Evolutionary conservation across 306 rosid species (phyloP).

Genomic region (Vigna radiata): DNA sequence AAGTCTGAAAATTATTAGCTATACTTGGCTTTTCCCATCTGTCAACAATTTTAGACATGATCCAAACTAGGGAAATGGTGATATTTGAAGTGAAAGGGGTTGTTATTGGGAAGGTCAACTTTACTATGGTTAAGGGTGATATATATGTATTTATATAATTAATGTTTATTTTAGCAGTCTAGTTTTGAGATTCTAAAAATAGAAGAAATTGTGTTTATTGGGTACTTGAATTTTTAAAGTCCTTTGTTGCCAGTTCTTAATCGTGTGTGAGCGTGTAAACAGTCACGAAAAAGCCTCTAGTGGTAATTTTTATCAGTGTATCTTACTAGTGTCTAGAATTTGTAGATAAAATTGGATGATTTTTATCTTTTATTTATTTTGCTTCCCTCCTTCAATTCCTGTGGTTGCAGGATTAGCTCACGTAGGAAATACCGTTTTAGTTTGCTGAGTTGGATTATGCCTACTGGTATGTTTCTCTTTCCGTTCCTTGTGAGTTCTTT

Average conservation of each 20-base stretch:
- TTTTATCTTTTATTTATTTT: constrained; percentile 27
- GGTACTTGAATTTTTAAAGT: not conserved
- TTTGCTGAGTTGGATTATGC: constrained; percentile 61
- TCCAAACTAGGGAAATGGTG: constrained; percentile 27
- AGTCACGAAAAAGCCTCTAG: constrained; percentile 14
- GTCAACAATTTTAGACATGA: constrained; percentile 17
- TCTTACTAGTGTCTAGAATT: constrained; percentile 26
- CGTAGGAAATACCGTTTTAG: constrained; percentile 57
- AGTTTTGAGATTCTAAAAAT: not conserved
- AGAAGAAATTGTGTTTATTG: not conserved
- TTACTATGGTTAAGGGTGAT: constrained; percentile 21
- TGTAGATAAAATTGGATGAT: constrained; percentile 28
- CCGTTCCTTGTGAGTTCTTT: constrained; percentile 30
- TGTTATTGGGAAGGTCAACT: constrained; percentile 14
- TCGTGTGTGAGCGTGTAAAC: not conserved
- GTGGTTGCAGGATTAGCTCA: constrained; percentile 76
- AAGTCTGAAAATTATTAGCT: not conserved
- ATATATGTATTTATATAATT: not conserved
- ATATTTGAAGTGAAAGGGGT: constrained; percentile 11
- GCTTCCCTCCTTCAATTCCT: constrained; percentile 55
- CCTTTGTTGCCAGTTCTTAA: constrained; percentile 5
- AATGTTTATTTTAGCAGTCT: not conserved
- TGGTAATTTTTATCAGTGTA: constrained; percentile 21
- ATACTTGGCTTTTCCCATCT: constrained; percentile 38
- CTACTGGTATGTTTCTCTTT: constrained; percentile 68